Conservation (phyloP, 2,329 filamentous ascomycete genomes). For the Albophoma yamanashiensis region DNA sequence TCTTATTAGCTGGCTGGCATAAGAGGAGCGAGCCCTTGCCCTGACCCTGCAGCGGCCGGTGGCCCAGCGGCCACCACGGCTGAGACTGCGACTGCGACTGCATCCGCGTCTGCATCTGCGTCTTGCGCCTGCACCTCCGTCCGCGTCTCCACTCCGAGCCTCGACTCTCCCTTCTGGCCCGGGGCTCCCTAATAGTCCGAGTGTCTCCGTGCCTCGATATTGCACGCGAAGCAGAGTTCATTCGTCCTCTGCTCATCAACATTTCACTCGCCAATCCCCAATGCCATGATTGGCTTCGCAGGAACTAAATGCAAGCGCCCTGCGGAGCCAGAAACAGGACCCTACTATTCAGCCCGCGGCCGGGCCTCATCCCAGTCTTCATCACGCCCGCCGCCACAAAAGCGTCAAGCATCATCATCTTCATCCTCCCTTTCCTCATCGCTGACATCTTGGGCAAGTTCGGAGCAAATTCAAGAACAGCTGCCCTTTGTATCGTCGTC, state of each 20-base stretch:
- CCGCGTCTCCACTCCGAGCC: not conserved
- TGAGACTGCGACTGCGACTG: not conserved
- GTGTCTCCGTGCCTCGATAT: not conserved
- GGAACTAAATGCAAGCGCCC: conserved; percentile 1
- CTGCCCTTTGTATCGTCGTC: conserved; percentile 9
- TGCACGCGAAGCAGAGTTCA: not conserved
- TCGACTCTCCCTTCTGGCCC: not conserved
- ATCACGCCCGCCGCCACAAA: not conserved
- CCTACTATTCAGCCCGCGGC: not conserved
- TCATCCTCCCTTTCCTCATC: not conserved
- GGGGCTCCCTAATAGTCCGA: not conserved
- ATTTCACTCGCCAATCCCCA: not conserved
- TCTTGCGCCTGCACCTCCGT: not conserved
- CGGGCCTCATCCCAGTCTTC: not conserved
- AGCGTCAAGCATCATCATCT: not conserved
- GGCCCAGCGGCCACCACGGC: not conserved
- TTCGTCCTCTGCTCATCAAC: not conserved
- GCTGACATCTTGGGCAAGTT: not conserved
- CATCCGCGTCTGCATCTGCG: not conserved
- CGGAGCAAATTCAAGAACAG: conserved; percentile 1
- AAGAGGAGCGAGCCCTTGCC: not conserved
- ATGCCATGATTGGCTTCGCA: conserved; percentile 2
- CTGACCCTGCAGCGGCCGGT: not conserved
- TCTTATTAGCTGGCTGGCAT: not conserved
- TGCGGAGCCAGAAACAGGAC: conserved; percentile 1